Percentiles rank a stretch among this genome's conserved stretches.
These are phyloP conservation scores for Monilinia polystroma DNA, from an alignment of 2,329 filamentous ascomycete genomes.

Conservation along the genomic window DNA sequence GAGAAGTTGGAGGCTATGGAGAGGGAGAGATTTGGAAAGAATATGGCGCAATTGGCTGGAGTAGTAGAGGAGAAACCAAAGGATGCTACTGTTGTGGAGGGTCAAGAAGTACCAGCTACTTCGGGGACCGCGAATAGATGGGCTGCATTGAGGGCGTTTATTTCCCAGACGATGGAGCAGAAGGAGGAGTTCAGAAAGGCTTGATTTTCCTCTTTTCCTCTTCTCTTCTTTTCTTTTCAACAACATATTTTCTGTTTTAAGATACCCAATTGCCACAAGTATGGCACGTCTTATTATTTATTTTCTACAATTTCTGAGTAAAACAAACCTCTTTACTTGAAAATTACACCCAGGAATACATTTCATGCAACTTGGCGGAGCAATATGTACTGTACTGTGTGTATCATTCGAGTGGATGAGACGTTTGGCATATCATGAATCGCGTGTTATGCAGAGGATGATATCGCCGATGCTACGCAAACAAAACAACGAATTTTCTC, in stretches of 20 bases:
- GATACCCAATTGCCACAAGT: constrained; percentile 23
- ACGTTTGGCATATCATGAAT: constrained; percentile 15
- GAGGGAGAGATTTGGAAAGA: constrained; percentile 79
- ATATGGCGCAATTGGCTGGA: constrained; percentile 67
- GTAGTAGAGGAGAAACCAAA: constrained; percentile 21
- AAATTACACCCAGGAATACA: neutral
- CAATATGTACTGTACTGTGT: neutral
- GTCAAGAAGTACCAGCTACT: constrained; percentile 23
- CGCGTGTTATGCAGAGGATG: constrained; percentile 9
- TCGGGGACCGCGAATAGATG: constrained; percentile 61
- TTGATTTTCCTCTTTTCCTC: constrained; percentile 10
- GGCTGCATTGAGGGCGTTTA: constrained; percentile 82
- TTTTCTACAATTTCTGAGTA: neutral
- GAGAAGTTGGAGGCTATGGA: constrained; percentile 77
- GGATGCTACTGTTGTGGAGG: constrained; percentile 21
- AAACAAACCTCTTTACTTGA: neutral
- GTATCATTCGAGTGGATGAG: constrained; percentile 16
- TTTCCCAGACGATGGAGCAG: constrained; percentile 74
- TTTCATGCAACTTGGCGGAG: constrained; percentile 5
- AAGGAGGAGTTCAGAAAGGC: constrained; percentile 66
- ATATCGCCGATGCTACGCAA: neutral
- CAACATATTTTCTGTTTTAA: constrained; percentile 11
- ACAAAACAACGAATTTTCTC: neutral
- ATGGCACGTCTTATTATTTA: constrained; percentile 22
- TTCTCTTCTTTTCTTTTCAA: neutral